Percentiles rank a stretch among this genome's conserved stretches.
Evolutionary conservation across 768 basidiomycete genomes (phyloP).

Genomic region (Nidularia pulvinata): DNA sequence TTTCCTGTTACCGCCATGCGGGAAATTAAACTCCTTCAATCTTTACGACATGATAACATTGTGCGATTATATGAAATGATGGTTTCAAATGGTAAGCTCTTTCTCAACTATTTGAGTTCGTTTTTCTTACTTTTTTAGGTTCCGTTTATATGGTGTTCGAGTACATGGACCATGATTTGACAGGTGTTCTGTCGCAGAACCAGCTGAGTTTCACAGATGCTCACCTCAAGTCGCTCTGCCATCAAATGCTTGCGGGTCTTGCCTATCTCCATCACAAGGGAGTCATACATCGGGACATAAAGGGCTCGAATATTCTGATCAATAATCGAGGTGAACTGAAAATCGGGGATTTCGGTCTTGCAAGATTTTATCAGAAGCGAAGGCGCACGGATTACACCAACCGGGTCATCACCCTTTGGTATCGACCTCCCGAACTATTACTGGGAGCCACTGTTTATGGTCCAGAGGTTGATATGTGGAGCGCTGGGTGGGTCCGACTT

Average conservation of each 20-base stretch:
- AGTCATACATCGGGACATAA: slow-evolving; percentile 98
- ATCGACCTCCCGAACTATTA: slow-evolving; percentile 92
- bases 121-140: slow-evolving; percentile 43
- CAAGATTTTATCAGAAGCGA: slow-evolving; percentile 93
- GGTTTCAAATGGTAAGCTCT: slow-evolving; percentile 84
- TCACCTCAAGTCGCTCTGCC: slow-evolving; percentile 93
- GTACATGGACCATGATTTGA: slow-evolving; percentile 99
- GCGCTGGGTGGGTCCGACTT: slow-evolving; percentile 75
- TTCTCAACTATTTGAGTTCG: slow-evolving; percentile 1
- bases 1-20: slow-evolving; percentile 99
- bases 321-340: slow-evolving; percentile 93
- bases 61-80: slow-evolving; percentile 96
- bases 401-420: slow-evolving; percentile 98
- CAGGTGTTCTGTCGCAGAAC: slow-evolving; percentile 90
- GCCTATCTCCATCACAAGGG: slow-evolving; percentile 95
- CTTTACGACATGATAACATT: slow-evolving; percentile 86
- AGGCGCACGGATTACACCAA: slow-evolving; percentile 97
- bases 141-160: slow-evolving; percentile 99
- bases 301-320: slow-evolving; percentile 97
- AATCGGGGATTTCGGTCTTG: slow-evolving; percentile 96
- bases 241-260: slow-evolving; percentile 94
- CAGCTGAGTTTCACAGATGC: slow-evolving; percentile 84
- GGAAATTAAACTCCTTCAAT: slow-evolving; percentile 97
- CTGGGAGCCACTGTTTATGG: slow-evolving; percentile 97
- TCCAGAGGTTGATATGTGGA: slow-evolving; percentile 99